Evolutionary conservation across 1,284 basidiomycete genomes (phyloP).

Genomic region (Malassezia sympodialis): DNA sequence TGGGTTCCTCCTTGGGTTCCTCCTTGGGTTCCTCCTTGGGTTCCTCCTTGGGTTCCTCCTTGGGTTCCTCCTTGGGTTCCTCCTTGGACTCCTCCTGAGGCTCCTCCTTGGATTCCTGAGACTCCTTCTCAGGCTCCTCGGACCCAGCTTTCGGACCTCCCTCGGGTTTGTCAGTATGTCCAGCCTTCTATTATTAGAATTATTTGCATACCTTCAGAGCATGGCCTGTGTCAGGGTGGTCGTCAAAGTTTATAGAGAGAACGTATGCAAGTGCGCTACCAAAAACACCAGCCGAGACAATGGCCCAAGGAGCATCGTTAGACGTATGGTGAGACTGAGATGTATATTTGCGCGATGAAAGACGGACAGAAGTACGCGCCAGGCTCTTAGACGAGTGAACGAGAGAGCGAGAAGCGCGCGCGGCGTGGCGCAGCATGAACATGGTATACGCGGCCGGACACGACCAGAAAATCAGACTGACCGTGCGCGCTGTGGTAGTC

Average conservation of each 20-base stretch:
- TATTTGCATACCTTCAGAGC: neutral
- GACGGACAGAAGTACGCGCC: neutral
- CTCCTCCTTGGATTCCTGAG: neutral
- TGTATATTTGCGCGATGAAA: neutral
- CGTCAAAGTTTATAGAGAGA: neutral
- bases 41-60: slow-evolving; percentile 2
- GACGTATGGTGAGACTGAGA: neutral
- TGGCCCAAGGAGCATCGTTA: slow-evolving; percentile 17
- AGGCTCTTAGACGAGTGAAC: neutral
- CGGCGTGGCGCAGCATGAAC: neutral
- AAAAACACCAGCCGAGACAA: slow-evolving; percentile 17
- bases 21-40: neutral
- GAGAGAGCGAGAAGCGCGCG: neutral
- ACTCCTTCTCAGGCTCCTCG: neutral
- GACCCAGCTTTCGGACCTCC: neutral
- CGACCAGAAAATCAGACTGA: neutral
- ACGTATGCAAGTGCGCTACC: slow-evolving; percentile 16
- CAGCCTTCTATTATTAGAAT: neutral
- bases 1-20: neutral
- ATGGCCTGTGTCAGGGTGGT: neutral
- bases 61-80: neutral
- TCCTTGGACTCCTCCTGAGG: neutral
- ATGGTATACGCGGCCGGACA: neutral
- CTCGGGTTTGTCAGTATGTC: neutral
- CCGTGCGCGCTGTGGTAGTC: slow-evolving; percentile 1